Base-by-base conservation (phyloP, 495 filamentous ascomycete genomes). In the Jackrogersella multiformis region DNA sequence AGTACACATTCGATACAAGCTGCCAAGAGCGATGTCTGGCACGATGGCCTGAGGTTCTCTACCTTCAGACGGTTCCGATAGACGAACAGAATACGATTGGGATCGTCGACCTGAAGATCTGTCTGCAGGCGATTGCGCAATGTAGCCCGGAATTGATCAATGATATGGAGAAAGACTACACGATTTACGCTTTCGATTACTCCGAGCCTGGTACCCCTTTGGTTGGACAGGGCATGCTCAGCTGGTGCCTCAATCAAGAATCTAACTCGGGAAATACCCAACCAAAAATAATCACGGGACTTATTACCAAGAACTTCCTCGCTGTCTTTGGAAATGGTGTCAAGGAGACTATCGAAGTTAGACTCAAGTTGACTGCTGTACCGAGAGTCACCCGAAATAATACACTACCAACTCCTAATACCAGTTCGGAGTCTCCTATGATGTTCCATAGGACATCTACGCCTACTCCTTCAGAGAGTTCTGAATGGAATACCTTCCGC, bases 171-270 rank as follows among this genome's bases (percentile, higher is more conserved):
- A 91, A 88, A 65, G 96, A 99, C 78, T 98, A 96, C 73, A 97
- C 92, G 10, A 88, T 99, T 57, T 99, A 99, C 77, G 94, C 95
- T 18, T 93, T 92, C 78, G 95, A 99, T 72, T 98, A 93, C 77
- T 98, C 95, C 5, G 95, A 99, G 77, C 90, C 90, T 58, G 93
- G 97, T 65, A 90, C 88, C 5, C 95, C 95, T 45, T 85, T 97
- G 58, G 94, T 97, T 9, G 95, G 95, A 15, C 96, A 97, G 76
- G 95, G 95, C 56, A 92, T 98, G 91, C 84, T 99, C 20, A 98
- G 95, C 59, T 90, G 90, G 87, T 88, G 88, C 30, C 82, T 99
- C 49, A 74, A 84, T 48, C 73, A 81, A 53, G 83, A 83, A 34
- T 9, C 86, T 80, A 35, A 84, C 81, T 21, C 81, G 81, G 61